These are phyloP conservation scores for Parastagonospora nodorum DNA, from an alignment of 2,329 filamentous ascomycete species.

Conservation along the genomic window DNA sequence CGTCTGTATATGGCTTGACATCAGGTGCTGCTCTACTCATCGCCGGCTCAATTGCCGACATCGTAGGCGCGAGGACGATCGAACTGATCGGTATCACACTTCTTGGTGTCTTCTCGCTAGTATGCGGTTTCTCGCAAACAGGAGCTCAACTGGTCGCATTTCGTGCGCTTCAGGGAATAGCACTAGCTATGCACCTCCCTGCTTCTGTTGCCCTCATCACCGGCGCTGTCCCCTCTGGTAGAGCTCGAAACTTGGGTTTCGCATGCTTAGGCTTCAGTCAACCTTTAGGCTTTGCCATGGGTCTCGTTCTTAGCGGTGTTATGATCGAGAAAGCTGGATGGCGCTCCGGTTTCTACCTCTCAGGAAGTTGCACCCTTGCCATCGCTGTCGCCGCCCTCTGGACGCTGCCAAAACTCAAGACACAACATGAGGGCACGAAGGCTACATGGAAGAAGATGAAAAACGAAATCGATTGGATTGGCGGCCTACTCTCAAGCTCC, in stretches of 20 bases:
- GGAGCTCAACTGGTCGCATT: slow-evolving; percentile 52
- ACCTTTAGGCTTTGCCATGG: slow-evolving; percentile 57
- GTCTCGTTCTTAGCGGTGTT: slow-evolving; percentile 57
- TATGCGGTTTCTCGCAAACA: slow-evolving; percentile 51
- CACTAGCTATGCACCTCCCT: slow-evolving; percentile 54
- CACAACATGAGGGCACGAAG: slow-evolving; percentile 1
- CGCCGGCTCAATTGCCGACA: slow-evolving; percentile 57
- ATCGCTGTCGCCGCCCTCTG: slow-evolving; percentile 43
- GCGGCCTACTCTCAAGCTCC: slow-evolving; percentile 29
- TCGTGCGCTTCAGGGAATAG: slow-evolving; percentile 55
- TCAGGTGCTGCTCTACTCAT: slow-evolving; percentile 56
- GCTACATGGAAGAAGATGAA: slow-evolving; percentile 15
- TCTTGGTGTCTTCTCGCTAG: slow-evolving; percentile 50
- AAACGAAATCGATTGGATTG: slow-evolving; percentile 38
- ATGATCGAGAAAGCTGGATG: slow-evolving; percentile 56
- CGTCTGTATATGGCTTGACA: slow-evolving; percentile 47
- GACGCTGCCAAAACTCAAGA: slow-evolving; percentile 26
- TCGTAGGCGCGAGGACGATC: slow-evolving; percentile 53
- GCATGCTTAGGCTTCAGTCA: slow-evolving; percentile 53
- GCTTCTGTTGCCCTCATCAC: slow-evolving; percentile 55
- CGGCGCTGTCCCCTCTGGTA: slow-evolving; percentile 26
- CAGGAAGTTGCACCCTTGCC: slow-evolving; percentile 18
- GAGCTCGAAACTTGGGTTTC: slow-evolving; percentile 40
- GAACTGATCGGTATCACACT: slow-evolving; percentile 52
- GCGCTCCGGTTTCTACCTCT: slow-evolving; percentile 55